These are phyloP conservation scores for Eucalyptus marginata DNA, from an alignment of 345 rosid species.

Conservation along the genomic window DNA sequence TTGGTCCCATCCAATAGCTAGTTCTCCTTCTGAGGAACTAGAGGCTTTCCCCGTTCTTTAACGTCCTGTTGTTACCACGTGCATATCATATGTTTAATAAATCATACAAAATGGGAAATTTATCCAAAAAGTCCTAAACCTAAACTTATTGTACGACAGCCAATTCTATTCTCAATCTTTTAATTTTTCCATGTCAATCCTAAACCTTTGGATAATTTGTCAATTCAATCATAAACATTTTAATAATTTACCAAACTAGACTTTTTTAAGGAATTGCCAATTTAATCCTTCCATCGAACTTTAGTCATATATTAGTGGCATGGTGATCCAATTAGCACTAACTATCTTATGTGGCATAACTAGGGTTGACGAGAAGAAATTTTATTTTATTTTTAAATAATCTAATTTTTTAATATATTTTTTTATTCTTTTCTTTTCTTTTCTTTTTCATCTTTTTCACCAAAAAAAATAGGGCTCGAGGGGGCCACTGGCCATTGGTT, in stretches of 20 bases:
- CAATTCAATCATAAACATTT: fast-evolving
- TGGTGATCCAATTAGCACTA: not conserved
- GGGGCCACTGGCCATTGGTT: too few species aligned
- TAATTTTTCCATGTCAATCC: not conserved
- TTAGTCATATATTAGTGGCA: not conserved
- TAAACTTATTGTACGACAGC: fast-evolving
- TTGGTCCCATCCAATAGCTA: not conserved
- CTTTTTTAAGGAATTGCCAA: too few species aligned
- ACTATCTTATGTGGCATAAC: too few species aligned
- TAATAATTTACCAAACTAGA: not conserved
- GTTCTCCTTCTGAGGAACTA: not conserved
- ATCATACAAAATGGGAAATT: not conserved
- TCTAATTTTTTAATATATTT: too few species aligned
- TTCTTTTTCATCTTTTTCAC: not conserved
- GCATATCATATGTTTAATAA: not conserved
- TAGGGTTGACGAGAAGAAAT: fast-evolving
- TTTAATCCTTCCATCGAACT: fast-evolving
- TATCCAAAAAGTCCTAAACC: too few species aligned
- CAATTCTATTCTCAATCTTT: too few species aligned
- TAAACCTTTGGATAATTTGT: too few species aligned
- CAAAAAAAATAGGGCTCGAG: not conserved
- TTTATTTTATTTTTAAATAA: too few species aligned
- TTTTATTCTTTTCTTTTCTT: fast-evolving
- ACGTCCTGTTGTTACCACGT: not conserved
- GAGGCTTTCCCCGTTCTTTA: not conserved